Evolutionary conservation across 1,139 yeast species (phyloP), one percentile per base, ranked within the genome.

Genomic region (Candida tropicalis): DNA sequence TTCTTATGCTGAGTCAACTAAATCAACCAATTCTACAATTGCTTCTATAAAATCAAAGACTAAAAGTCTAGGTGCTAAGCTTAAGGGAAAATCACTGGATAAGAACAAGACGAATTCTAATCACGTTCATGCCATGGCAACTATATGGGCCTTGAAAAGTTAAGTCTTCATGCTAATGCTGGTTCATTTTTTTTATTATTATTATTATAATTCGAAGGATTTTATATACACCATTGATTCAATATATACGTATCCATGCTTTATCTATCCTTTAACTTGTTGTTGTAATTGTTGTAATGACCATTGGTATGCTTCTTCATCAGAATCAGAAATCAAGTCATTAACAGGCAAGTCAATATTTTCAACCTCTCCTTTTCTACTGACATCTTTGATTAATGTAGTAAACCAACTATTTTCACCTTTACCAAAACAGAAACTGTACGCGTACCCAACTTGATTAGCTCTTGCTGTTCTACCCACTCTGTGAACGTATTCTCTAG

Each of bases 401-500:
- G 73, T 70, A 55, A 80, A 80, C 83, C 90, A 87, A 53, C 75
- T 81, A 43, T 68, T 70, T 53, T 90, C 97, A 43, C 90, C 91
- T 46, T 78, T 81, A 23, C 96, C 96, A 46, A 83, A 75, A 17
- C 83, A 73, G 33, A 90, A 60, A 44, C 79, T 84, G 57, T 81
- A 78, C 0, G 96, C 96, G 40, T 73, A 70, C 57, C 99, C 99
- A 0, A 54, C 40, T 39, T 83, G 78, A 43, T 86, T 84, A 1
- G 98, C 99, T 65, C 99, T 81, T 1, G 98, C 98, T 0, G 98
- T 91, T 70, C 99, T 82, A 35, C 99, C 99, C 27, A 91, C 93
- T 53, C 99, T 77, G 63, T 93, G 99, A 25, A 93, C 88, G 55
- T 93, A 95, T 57, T 93, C 99, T 51, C 95, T 83, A 0, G 93